Evolutionary conservation across 2,329 filamentous ascomycete genomes (phyloP), one percentile per base, ranked within the genome.

Genomic region (Pseudocercospora fijiensis): DNA sequence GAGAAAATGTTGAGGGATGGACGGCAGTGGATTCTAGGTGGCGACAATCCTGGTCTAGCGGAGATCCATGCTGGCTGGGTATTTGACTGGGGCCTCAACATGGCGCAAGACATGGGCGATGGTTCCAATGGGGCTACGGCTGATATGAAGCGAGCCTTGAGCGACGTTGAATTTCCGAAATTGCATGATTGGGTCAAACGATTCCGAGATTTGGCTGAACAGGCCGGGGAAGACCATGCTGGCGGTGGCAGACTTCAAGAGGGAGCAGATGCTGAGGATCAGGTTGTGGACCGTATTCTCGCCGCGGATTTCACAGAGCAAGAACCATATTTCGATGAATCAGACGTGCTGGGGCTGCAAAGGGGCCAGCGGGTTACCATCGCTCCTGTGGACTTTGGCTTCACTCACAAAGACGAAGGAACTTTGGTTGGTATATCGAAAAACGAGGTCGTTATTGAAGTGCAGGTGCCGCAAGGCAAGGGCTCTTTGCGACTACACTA

Each of bases 1-100:
- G 70, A 72, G 63, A 67, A 64, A 37, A 63, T 72, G 61, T 58
- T 71, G 13, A 30, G 33, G 16, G 68, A 70, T 60, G 69, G 67
- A 26, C 57, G 68, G 27, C 20, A 67, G 56, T 72, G 67, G 61
- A 49, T 71, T 28, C 43, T 66, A 5, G 68, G 66, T 6, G 62
- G 61, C 1, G 49, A 62, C 11, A 28, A 30, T 24, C 60, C 66
- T 11, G 60, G 61, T 11, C 16, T 70, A 45, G 69, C 67, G 27
- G 70, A 72, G 37, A 65, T 70, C 16, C 66, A 72, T 57, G 65
- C 62, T 20, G 65, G 55, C 0, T 68, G 66, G 66, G 47, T 67
- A 9, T 63, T 43, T 57, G 66, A 68, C 57, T 68, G 66, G 66
- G 62, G 53, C 4, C 26, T 67, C 1, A 58, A 60, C 41, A 65